Percentiles rank a stretch among this genome's conserved stretches.
Evolutionary conservation across 2,329 filamentous ascomycete species (phyloP).

Genomic region (Hirsutella thompsonii): DNA sequence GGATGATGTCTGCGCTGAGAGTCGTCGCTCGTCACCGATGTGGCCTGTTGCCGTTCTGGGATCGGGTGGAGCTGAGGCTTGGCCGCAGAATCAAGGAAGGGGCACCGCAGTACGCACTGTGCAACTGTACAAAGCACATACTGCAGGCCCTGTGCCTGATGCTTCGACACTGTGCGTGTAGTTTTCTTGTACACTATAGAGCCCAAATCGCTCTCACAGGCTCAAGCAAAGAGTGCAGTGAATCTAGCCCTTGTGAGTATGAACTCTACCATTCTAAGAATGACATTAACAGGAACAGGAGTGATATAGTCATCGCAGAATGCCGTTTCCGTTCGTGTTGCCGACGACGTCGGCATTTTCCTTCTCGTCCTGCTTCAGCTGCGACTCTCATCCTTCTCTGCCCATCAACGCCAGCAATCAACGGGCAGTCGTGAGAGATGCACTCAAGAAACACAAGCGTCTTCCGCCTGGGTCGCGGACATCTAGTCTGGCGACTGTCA

Average conservation of each 20-base stretch:
- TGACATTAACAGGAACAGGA: not conserved
- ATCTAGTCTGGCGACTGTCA: conserved; percentile 56
- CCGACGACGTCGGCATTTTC: conserved; percentile 83
- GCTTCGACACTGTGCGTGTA: too few species aligned
- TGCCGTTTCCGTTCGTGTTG: conserved; percentile 83
- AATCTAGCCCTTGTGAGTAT: not conserved
- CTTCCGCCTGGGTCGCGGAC: conserved; percentile 60
- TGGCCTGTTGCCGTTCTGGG: too few species aligned
- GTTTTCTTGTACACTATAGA: too few species aligned
- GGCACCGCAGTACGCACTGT: too few species aligned
- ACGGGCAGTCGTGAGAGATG: conserved; percentile 69
- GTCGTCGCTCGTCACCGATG: too few species aligned
- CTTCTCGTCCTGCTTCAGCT: conserved; percentile 65
- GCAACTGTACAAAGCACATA: too few species aligned
- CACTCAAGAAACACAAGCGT: conserved; percentile 80
- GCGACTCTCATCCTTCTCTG: conserved; percentile 78
- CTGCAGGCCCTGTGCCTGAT: too few species aligned
- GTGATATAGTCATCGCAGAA: conserved; percentile 31
- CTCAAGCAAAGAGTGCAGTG: too few species aligned
- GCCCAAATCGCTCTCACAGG: too few species aligned
- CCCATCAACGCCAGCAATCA: conserved; percentile 71
- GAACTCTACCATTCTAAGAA: not conserved
- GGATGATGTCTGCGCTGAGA: too few species aligned
- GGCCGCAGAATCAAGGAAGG: too few species aligned
- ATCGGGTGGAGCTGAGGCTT: too few species aligned